phyloP scores from a whole-genome alignment of 352 stramenopile species.

The Pythium monospermum region DNA sequence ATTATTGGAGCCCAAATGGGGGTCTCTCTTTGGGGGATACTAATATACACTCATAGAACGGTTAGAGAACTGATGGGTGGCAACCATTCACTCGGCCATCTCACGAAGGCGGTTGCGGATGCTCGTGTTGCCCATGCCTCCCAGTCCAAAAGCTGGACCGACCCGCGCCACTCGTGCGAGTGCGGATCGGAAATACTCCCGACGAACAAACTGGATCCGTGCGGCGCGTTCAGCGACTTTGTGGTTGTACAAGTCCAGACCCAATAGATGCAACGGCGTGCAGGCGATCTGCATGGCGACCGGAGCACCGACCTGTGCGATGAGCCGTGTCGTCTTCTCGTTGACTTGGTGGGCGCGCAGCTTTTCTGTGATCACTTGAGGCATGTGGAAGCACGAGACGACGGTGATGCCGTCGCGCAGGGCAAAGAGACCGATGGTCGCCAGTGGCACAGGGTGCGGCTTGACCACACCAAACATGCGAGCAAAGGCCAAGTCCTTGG shows the following conservation, averaged over 20 bases:
- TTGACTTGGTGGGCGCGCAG: constrained; percentile 27
- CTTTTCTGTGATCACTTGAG: constrained; percentile 26
- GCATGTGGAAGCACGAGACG: constrained; percentile 53
- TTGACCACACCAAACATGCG: constrained; percentile 56
- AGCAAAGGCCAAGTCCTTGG: constrained; percentile 64
- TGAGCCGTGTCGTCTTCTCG: constrained; percentile 22
- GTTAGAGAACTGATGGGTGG: no score
- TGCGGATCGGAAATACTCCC: constrained; percentile 41
- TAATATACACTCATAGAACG: no score
- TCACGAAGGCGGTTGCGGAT: constrained; percentile 17
- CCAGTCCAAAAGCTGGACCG: constrained; percentile 57
- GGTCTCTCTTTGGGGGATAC: no score
- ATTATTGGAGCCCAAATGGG: no score
- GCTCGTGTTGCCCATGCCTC: constrained; percentile 53
- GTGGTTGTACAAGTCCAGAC: constrained; percentile 65
- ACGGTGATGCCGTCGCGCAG: constrained; percentile 49
- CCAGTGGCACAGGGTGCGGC: constrained; percentile 34
- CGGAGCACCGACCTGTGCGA: constrained; percentile 45
- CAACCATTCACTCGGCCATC: constrained; percentile 16
- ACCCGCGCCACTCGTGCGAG: constrained; percentile 45
- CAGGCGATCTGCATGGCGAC: constrained; percentile 47
- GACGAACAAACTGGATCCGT: constrained; percentile 35
- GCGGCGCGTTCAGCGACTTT: constrained; percentile 7
- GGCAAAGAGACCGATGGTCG: constrained; percentile 47
- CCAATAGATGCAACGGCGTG: constrained; percentile 58